Evolutionary conservation across 1,284 basidiomycete species (phyloP).

Genomic region (Rhizoctonia solani): DNA sequence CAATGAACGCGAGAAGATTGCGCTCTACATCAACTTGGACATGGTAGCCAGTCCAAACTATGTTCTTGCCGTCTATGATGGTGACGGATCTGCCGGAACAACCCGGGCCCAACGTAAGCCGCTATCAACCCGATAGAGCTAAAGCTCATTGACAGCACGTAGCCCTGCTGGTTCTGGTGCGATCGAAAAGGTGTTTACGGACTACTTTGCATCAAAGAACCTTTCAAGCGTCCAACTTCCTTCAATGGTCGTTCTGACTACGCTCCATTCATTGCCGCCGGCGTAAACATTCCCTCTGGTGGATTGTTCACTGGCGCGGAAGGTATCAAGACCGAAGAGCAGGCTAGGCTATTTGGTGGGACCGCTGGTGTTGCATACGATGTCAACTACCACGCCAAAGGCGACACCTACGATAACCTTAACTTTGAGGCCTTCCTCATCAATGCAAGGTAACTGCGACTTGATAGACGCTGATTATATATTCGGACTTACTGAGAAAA

Average conservation of each 20-base stretch:
- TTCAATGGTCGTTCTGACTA: slow-evolving; percentile 32
- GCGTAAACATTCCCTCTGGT: slow-evolving; percentile 25
- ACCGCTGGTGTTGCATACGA: slow-evolving; percentile 23
- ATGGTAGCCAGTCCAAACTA: slow-evolving; percentile 34
- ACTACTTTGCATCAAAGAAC: slow-evolving; percentile 30
- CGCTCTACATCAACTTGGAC: slow-evolving; percentile 31
- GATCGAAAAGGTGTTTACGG: slow-evolving; percentile 25
- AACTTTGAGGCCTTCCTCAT: slow-evolving; percentile 23
- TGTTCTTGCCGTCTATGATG: slow-evolving; percentile 28
- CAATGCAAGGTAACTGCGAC: slow-evolving; percentile 25
- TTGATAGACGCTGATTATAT: no score
- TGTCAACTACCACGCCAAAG: slow-evolving; percentile 29
- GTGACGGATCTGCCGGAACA: slow-evolving; percentile 30
- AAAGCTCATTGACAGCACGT: background rate
- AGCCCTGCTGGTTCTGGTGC: slow-evolving; percentile 30
- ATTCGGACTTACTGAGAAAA: no score
- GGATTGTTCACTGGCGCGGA: slow-evolving; percentile 33
- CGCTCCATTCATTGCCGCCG: slow-evolving; percentile 27
- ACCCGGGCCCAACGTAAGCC: slow-evolving; percentile 18
- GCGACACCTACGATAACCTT: slow-evolving; percentile 29
- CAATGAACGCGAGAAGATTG: slow-evolving; percentile 26
- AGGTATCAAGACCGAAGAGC: slow-evolving; percentile 33
- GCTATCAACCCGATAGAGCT: background rate
- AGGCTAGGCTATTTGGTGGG: slow-evolving; percentile 29
- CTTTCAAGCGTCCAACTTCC: slow-evolving; percentile 16